Evolutionary conservation across 1,139 yeast species (phyloP), one percentile per base, ranked within the genome.

Genomic region (Suhomyces maxii): DNA sequence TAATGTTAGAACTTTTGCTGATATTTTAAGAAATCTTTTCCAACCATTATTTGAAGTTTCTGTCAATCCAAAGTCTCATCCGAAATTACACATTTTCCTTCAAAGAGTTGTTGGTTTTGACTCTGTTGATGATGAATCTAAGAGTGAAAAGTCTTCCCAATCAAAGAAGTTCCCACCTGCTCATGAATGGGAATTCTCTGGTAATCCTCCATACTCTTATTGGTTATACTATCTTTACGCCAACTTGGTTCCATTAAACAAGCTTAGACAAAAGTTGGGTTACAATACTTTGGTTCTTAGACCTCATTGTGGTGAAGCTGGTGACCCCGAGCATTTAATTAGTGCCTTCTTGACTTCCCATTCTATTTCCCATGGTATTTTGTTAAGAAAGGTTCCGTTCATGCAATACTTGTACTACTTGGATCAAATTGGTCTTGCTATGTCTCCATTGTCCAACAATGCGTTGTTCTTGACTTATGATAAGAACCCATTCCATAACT

Each of bases 221-320:
- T 93, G 91, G 68, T 68, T 93, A 53, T 95, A 93, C 71, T 91
- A 91, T 67, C 65, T 93, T 52, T 93, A 81, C 63, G 86, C 97
- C 37, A 91, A 91, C 65, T 69, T 93, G 68, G 82, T 95, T 1
- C 80, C 95, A 5, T 77, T 95, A 65, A 95, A 95, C 64, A 82
- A 84, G 53, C 84, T 93, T 80, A 82, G 99, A 67, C 69, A 76
- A 37, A 76, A 72, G 51, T 76, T 90, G 45, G 86, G 88, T 0
- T 87, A 80, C 68, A 91, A 89, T 63, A 91, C 98, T 0, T 85
- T 95, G 67, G 95, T 89, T 14, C 73, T 95, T 57, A 81, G 99
- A 59, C 99, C 99, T 2, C 99, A 95, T 65, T 89, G 97, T 58
- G 99, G 99, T 53, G 99, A 95, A 68, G 99, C 99, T 6, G 99